phyloP scores from a whole-genome alignment of 2,329 filamentous ascomycete species.

The Aspergillus piperis region DNA sequence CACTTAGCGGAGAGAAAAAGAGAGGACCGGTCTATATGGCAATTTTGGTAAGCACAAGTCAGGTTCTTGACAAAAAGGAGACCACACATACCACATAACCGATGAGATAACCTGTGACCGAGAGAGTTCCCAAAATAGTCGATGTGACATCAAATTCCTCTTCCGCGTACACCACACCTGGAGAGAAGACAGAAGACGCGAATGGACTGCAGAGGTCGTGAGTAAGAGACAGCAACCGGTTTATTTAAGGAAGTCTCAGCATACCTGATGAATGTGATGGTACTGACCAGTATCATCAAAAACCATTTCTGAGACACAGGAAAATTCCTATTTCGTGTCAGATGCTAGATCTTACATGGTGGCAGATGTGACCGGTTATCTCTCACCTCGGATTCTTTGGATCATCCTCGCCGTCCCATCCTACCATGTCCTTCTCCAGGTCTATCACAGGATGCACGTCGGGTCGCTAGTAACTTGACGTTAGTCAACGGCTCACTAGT shows the following conservation, averaged over 20 bases:
- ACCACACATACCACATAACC: slow-evolving; percentile 13
- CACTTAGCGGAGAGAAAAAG: slow-evolving; percentile 14
- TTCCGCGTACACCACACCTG: slow-evolving; percentile 5
- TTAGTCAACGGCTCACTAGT: not conserved
- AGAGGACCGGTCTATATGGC: slow-evolving; percentile 11
- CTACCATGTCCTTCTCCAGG: not conserved
- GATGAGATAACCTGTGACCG: slow-evolving; percentile 14
- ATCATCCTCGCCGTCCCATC: slow-evolving; percentile 2
- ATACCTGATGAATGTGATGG: slow-evolving; percentile 18
- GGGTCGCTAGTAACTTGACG: not conserved
- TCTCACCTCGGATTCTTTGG: slow-evolving; percentile 6
- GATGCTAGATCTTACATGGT: not conserved
- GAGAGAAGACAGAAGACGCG: slow-evolving; percentile 19
- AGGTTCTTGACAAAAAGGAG: not conserved
- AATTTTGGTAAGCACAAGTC: not conserved
- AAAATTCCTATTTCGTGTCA: slow-evolving; percentile 11
- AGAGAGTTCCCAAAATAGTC: slow-evolving; percentile 6
- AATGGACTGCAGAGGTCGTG: slow-evolving; percentile 5
- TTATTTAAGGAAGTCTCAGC: not conserved
- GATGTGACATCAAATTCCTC: slow-evolving; percentile 13
- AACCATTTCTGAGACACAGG: slow-evolving; percentile 13
- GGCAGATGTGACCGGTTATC: not conserved
- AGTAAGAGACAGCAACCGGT: not conserved
- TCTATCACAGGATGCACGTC: not conserved
- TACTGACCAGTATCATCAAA: slow-evolving; percentile 11